Evolutionary conservation across 2,329 filamentous ascomycete species (phyloP).

Genomic region (Hysterium pulicare): DNA sequence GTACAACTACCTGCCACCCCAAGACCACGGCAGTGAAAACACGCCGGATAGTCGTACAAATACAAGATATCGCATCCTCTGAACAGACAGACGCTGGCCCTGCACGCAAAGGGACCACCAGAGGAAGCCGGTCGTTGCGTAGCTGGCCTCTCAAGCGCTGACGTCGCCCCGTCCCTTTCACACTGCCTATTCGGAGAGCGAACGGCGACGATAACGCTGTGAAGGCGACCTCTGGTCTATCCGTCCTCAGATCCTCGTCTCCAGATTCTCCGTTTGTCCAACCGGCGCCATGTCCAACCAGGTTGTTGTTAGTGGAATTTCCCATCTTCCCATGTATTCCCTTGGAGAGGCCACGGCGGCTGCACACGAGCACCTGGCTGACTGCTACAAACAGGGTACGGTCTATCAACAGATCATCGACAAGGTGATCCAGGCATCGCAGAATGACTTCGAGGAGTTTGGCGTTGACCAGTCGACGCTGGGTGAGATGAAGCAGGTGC

Average conservation of each 20-base stretch:
- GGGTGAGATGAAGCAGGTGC: conserved; percentile 82
- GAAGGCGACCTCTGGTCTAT: not conserved
- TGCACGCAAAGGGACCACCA: conserved; percentile 12
- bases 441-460: conserved; percentile 94
- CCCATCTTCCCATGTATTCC: conserved; percentile 5
- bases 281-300: conserved; percentile 35
- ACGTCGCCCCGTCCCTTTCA: conserved; percentile 15
- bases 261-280: conserved; percentile 17
- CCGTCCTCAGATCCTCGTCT: conserved; percentile 1
- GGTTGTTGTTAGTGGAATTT: conserved; percentile 35
- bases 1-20: conserved; percentile 23
- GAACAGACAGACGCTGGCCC: conserved; percentile 19
- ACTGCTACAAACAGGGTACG: conserved; percentile 52
- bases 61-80: conserved; percentile 19
- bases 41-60: conserved; percentile 30
- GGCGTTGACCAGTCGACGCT: conserved; percentile 85
- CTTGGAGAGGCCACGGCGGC: conserved; percentile 13
- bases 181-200: conserved; percentile 2
- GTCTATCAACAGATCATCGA: conserved; percentile 92
- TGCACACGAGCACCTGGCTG: conserved; percentile 20
- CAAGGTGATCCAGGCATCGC: conserved; percentile 60
- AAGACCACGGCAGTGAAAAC: conserved; percentile 30
- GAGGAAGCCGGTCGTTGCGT: conserved; percentile 20
- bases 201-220: conserved; percentile 2
- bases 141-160: conserved; percentile 25